Percentiles rank a stretch among this genome's conserved stretches.
Evolutionary conservation across 2,329 filamentous ascomycete genomes (phyloP).

Genomic region (Eutypa lata): DNA sequence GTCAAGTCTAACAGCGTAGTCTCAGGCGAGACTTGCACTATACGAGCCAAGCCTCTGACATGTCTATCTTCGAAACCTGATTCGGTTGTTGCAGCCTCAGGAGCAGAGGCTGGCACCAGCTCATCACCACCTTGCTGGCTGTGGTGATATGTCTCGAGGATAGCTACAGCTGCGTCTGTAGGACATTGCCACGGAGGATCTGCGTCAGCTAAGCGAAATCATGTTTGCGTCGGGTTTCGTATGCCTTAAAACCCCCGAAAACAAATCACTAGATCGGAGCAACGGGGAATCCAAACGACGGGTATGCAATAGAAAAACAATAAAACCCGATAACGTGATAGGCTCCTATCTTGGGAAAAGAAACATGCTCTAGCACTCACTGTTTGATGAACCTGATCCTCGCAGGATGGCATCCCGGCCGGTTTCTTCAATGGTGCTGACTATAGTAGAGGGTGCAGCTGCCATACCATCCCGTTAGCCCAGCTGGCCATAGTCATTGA

Average conservation of each 20-base stretch:
- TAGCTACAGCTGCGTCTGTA: constrained; percentile 81
- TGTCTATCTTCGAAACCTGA: constrained; percentile 40
- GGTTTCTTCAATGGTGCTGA: constrained; percentile 82
- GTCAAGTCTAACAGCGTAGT: constrained; percentile 86
- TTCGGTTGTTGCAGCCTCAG: constrained; percentile 26
- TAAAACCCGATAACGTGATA: background rate
- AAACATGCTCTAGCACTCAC: constrained; percentile 48
- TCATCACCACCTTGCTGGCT: constrained; percentile 45
- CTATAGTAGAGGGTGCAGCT: constrained; percentile 85
- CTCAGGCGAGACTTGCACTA: constrained; percentile 82
- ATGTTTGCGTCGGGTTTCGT: background rate
- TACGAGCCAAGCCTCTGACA: constrained; percentile 83
- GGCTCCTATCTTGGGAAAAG: constrained; percentile 9
- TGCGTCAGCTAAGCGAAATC: constrained; percentile 17
- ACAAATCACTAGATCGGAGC: background rate
- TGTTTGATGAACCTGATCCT: constrained; percentile 81
- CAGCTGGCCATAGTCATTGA: background rate
- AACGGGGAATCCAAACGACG: background rate
- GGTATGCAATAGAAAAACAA: constrained; percentile 7
- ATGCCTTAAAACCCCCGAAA: constrained; percentile 1
- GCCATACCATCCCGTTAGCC: constrained; percentile 5
- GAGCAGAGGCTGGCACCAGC: constrained; percentile 32
- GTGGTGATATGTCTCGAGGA: constrained; percentile 78
- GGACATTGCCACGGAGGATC: constrained; percentile 12
- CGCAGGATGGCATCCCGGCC: constrained; percentile 92